Evolutionary conservation across 345 rosid species (phyloP), one percentile per base, ranked within the genome.

Genomic region (Linum tenue): DNA sequence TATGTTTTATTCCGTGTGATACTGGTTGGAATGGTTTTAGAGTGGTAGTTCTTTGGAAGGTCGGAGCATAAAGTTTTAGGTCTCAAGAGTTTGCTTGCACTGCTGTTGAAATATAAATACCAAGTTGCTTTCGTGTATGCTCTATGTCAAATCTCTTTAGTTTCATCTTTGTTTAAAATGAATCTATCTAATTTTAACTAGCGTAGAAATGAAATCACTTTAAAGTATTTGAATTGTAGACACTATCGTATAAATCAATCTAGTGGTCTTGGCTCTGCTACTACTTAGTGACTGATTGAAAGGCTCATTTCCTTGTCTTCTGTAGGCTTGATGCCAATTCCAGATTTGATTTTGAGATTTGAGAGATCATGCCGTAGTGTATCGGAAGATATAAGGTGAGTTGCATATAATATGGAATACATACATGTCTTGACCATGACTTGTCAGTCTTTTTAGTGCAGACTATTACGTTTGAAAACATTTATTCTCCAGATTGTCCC

Each of bases 381-480:
- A 73, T 90, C 96, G 36, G 94, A 86, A 79, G 84, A 88, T 36
- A 86, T 94, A 59, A 85, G 97, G 99, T 88, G n/a, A 5, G 75
- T 79, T 40, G 65, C 55, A 38, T 50, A 50, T 56, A 43, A 3
- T 7, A 39, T 31, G 64, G 56, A 53, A 62, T 60, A 37, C 64
- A 11, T 60, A 61, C 58, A 17, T 43, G 64, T 66, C 69, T 59
- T 66, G 43, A 35, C 43, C 39, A 16, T 56, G 37, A n/a, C 5
- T 43, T 16, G 37, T 57, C 15, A 56, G 22, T 48, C 56, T 56
- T 70, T 53, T 58, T 64, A 17, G 7, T 39, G 8, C 37, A 37
- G 55, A 41, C 17, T 59, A 10, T 60, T 50, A 42, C 62, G 9
- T 55, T 4, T 5, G 31, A 22, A 22, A 36, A 56, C 4, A 4